These are phyloP conservation scores for Taiozyma onychis DNA, from an alignment of 1,139 yeast genomes.

Conservation along the genomic window DNA sequence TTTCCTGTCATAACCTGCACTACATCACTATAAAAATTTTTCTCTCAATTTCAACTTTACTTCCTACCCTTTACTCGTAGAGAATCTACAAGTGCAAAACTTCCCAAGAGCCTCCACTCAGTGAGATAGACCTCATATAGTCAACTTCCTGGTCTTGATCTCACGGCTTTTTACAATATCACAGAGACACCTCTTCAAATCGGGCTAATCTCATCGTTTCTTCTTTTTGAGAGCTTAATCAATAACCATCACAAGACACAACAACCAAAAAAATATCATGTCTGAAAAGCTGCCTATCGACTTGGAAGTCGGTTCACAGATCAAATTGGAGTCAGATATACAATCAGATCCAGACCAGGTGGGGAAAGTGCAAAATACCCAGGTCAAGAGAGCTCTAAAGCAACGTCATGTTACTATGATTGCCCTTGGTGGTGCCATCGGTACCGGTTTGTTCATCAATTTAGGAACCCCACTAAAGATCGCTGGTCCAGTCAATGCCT, in stretches of 20 bases:
- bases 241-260: neutral
- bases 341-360: conserved; percentile 13
- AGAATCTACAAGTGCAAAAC: neutral
- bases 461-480: conserved; percentile 42
- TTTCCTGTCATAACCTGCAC: neutral
- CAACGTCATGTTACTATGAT: conserved; percentile 59
- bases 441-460: conserved; percentile 62
- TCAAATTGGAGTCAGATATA: neutral
- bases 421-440: conserved; percentile 67
- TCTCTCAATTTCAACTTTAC: neutral
- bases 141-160: neutral
- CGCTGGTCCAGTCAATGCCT: conserved; percentile 64
- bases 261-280: neutral
- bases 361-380: conserved; percentile 31
- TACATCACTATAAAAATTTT: neutral
- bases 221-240: neutral
- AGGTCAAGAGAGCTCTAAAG: conserved; percentile 45
- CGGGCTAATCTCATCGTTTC: neutral
- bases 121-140: neutral
- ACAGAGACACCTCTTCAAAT: neutral
- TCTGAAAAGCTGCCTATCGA: neutral
- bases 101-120: neutral
- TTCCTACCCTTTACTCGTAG: neutral
- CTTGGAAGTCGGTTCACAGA: neutral
- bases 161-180: too few species aligned